These are phyloP conservation scores for Chrysanthemum lavandulifolium DNA, from an alignment of 129 eudicot species.

Conservation along the genomic window DNA sequence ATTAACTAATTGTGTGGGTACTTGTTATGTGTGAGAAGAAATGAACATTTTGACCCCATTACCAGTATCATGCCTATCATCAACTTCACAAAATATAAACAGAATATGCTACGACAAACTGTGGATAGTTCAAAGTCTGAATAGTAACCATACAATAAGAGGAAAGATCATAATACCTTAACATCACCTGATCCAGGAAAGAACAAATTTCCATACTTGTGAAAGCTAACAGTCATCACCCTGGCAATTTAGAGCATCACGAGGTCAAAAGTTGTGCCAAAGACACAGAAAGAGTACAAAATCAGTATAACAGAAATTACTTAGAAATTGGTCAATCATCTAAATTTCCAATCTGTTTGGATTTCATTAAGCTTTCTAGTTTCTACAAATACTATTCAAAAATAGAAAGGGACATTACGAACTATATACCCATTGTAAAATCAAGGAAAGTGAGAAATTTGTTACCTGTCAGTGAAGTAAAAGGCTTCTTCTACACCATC, in stretches of 20 bases:
- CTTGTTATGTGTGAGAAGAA: conserved; percentile 14
- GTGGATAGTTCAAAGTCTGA: not conserved
- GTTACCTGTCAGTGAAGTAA: conserved; percentile 90
- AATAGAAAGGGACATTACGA: not conserved
- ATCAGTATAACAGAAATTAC: not conserved
- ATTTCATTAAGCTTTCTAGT: not conserved
- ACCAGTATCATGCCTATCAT: not conserved
- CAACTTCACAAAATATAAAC: not conserved
- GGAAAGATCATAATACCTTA: conserved; percentile 52
- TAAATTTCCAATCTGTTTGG: not conserved
- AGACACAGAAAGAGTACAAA: conserved; percentile 17
- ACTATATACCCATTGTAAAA: not conserved
- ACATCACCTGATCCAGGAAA: conserved; percentile 99
- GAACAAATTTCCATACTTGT: conserved; percentile 92
- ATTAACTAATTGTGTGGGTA: conserved; percentile 3
- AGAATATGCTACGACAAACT: not conserved
- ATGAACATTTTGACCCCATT: not conserved
- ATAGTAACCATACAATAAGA: conserved; percentile 9
- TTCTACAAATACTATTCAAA: not conserved
- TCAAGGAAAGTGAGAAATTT: not conserved
- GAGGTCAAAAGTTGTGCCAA: conserved; percentile 9
- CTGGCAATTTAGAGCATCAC: conserved; percentile 39
- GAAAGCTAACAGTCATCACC: conserved; percentile 99
- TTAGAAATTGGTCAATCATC: not conserved
- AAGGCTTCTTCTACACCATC: conserved; percentile 99